Evolutionary conservation across 108 stramenopile genomes (phyloP), one percentile per base, ranked within the genome.

Genomic region (Skeletonema menzelii): DNA sequence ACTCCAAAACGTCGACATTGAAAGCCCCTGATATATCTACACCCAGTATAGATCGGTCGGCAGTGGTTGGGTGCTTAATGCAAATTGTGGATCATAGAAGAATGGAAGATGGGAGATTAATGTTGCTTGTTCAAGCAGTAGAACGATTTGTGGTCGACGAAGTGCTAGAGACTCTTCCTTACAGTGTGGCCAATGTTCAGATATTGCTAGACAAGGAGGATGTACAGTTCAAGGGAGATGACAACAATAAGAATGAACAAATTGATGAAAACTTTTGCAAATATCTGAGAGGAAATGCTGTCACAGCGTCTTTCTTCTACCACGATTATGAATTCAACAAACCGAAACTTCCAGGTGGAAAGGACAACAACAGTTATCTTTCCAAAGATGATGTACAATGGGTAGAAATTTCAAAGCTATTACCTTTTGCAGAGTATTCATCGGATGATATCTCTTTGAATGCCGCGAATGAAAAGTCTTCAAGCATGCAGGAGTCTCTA

Each of bases 291-390:
- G 82, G 82, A 2, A 55, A 35, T 27, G 89, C 86, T 14, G 65
- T 89, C 1, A 47, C 67, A 63, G 83, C 87, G 57, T 88, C 89
- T 1, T 85, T 92, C 28, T 40, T 63, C 6, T 87, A 77, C 57
- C 89, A 90, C 62, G 72, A 64, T 44, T 93, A 90, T 55, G 92
- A 93, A 81, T 93, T 77, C 53, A 84, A 92, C 13, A 61, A 82
- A 40, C 66, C 73, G 19, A 58, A 64, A 27, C 82, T 86, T 31
- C 85, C 85, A 78, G 40, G 70, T 11, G 63, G 64, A 27, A 47
- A 56, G 19, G 55, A 27, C 20, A 42, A 27, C 47, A 60, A 75
- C 12, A 47, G 8, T 0, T 78, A 85, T 66, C 19, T 88, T 30
- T 66, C 67, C 20, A 77, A 69, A 42, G 59, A 65, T 17, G 85